These are phyloP conservation scores for Bimuria novae-zelandiae DNA, from an alignment of 2,329 filamentous ascomycete species.

Conservation along the genomic window DNA sequence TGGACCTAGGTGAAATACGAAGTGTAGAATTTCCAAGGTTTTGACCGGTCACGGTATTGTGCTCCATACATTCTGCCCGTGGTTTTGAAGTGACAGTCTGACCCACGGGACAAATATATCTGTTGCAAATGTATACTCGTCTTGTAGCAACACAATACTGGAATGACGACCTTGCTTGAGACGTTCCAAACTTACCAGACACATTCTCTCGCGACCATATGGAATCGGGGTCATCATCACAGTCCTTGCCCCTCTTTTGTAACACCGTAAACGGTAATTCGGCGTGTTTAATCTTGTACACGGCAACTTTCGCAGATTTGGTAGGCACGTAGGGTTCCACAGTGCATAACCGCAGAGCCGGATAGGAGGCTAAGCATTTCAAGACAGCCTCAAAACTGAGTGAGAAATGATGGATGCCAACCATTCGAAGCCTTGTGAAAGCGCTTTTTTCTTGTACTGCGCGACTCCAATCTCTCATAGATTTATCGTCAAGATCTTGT, in stretches of 20 bases:
- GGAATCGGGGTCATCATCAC: background rate
- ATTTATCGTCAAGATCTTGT: constrained; percentile 2
- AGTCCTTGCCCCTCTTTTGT: no score
- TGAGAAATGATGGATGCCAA: constrained; percentile 19
- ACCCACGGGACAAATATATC: no score
- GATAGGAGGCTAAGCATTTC: constrained; percentile 17
- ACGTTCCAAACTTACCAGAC: background rate
- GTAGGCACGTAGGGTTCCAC: constrained; percentile 8
- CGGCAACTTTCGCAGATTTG: background rate
- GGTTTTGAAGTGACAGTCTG: no score
- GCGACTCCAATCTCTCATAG: constrained; percentile 26
- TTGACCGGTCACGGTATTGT: no score
- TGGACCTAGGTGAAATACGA: no score
- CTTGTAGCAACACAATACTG: background rate
- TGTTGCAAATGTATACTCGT: no score
- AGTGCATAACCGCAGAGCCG: constrained; percentile 21
- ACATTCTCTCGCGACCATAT: background rate
- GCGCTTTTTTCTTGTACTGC: constrained; percentile 22
- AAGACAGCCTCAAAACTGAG: constrained; percentile 10
- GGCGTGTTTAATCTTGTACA: background rate
- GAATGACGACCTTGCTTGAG: background rate
- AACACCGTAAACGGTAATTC: background rate
- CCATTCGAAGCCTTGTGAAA: constrained; percentile 21
- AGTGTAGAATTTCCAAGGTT: no score
- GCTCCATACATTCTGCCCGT: no score